A percentile compares a stretch with the other conserved stretches of the same genome.
phyloP scores from a whole-genome alignment of 306 rosid genomes.

The Cucumis cinereus region DNA sequence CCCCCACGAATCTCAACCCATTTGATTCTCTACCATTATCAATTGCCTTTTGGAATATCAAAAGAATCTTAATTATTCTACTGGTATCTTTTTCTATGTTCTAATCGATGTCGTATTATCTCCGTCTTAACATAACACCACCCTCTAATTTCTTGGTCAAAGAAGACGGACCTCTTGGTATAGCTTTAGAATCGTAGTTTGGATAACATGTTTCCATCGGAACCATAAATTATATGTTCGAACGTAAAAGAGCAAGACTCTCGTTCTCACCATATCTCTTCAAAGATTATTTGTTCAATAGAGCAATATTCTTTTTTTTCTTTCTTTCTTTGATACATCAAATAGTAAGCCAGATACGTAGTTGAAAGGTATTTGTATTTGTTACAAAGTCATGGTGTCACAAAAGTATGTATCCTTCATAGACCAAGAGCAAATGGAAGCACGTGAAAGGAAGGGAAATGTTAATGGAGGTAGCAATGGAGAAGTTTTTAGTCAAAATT shows the following conservation, averaged over 20 bases:
- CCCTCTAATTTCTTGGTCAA: neutral
- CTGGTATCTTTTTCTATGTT: neutral
- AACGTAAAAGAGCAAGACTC: neutral
- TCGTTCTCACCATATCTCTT: too few relatives aligned
- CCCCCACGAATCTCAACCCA: slow-evolving; percentile 8
- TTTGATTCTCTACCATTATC: neutral
- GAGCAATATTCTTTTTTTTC: too few relatives aligned
- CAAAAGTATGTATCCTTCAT: too few relatives aligned
- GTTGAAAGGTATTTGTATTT: too few relatives aligned
- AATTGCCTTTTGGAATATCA: neutral
- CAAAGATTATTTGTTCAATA: too few relatives aligned
- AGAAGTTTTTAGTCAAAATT: neutral
- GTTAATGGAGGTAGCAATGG: neutral
- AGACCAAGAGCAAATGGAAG: too few relatives aligned
- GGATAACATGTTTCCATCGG: neutral
- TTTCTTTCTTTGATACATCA: too few relatives aligned
- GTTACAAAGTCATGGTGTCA: too few relatives aligned
- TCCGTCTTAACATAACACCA: neutral
- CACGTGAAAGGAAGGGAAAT: neutral
- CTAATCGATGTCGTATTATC: neutral
- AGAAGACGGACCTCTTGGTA: neutral
- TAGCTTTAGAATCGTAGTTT: neutral
- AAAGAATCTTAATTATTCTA: neutral
- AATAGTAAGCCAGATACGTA: too few relatives aligned
- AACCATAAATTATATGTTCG: neutral